Percentiles rank a stretch among this genome's conserved stretches.
Conservation (phyloP, 73 alveolate genomes). For the Tetrahymena malaccensis region DNA sequence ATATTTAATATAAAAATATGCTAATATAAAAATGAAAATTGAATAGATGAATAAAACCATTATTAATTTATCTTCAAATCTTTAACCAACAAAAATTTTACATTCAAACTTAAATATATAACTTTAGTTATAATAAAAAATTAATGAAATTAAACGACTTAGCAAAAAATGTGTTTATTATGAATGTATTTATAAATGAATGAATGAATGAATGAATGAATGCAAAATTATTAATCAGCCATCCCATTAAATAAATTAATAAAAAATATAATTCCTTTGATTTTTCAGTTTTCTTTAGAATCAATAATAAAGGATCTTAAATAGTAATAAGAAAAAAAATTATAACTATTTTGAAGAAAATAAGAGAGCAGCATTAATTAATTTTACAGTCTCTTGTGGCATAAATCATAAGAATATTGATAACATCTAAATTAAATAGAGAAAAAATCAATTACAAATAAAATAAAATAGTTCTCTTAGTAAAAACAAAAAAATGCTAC, state of each 20-base stretch:
- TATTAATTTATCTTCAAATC: background rate
- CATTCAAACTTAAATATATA: background rate
- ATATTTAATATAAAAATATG: background rate
- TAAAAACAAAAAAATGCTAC: slow-evolving; percentile 14
- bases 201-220: background rate
- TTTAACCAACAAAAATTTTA: background rate
- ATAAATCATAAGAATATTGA: background rate
- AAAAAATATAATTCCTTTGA: background rate
- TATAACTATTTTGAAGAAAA: background rate
- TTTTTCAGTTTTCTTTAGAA: background rate
- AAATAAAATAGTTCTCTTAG: background rate
- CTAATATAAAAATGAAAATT: background rate
- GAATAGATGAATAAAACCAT: background rate
- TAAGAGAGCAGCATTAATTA: background rate
- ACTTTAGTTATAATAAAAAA: background rate
- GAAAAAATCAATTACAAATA: background rate
- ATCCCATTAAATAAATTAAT: too few relatives aligned
- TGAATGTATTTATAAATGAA: background rate
- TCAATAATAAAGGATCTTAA: background rate
- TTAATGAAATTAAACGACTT: background rate
- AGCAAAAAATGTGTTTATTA: background rate
- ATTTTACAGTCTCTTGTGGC: background rate
- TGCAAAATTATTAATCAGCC: background rate
- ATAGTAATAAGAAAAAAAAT: background rate
- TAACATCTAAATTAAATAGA: background rate